A percentile compares a stretch with the other conserved stretches of the same genome.
Evolutionary conservation across 2,329 filamentous ascomycete genomes (phyloP).

Genomic region (Alternaria solani): DNA sequence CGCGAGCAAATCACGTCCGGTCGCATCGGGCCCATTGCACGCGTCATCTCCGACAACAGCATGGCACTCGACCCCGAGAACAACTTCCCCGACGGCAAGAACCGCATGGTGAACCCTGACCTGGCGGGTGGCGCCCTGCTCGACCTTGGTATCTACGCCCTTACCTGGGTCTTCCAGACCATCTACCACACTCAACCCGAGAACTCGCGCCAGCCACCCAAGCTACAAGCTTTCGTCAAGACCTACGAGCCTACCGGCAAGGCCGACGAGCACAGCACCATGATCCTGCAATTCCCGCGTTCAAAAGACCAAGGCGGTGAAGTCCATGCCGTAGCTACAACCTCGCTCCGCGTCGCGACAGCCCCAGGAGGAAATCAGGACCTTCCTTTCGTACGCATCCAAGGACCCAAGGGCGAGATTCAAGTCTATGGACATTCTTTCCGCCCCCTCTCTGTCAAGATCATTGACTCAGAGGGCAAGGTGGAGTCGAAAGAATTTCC

Average conservation of each 20-base stretch:
- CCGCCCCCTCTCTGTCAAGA: conserved; percentile 70
- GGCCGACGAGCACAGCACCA: conserved; percentile 78
- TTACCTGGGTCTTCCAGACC: conserved; percentile 91
- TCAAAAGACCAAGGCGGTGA: conserved; percentile 59
- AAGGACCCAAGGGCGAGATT: conserved; percentile 82
- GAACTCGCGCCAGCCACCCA: conserved; percentile 70
- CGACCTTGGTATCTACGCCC: conserved; percentile 85
- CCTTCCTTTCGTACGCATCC: conserved; percentile 76
- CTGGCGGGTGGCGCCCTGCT: conserved; percentile 83
- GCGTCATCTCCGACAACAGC: conserved; percentile 65
- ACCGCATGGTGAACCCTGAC: conserved; percentile 84
- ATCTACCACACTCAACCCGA: conserved; percentile 80
- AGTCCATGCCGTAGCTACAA: conserved; percentile 74
- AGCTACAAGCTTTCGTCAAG: conserved; percentile 71
- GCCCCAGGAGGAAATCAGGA: conserved; percentile 64
- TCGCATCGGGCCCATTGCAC: conserved; percentile 63
- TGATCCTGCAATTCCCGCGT: conserved; percentile 78
- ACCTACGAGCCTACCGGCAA: conserved; percentile 76
- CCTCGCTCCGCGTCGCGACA: conserved; percentile 55
- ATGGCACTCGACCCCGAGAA: conserved; percentile 69
- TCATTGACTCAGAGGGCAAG: conserved; percentile 64
- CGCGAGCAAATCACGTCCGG: conserved; percentile 69
- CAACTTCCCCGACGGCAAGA: conserved; percentile 58
- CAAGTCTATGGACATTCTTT: conserved; percentile 78
- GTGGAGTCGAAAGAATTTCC: conserved; percentile 58